Conservation (phyloP, 208 protist genomes). For the Wallacemonas rigidus region DNA sequence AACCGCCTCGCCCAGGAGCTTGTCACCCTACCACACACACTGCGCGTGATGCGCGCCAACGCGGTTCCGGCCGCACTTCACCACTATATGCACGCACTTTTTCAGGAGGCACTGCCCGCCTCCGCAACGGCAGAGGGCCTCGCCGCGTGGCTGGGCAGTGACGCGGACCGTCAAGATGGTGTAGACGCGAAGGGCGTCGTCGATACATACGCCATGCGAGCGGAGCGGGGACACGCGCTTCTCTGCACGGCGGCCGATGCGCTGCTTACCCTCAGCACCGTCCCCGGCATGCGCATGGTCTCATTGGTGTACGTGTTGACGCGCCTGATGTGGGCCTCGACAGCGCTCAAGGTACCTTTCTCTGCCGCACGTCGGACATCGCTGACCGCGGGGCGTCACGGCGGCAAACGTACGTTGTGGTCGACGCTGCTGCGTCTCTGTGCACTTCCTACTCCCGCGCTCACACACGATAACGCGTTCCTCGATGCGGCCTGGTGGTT, state of each 20-base stretch:
- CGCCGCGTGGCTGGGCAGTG: not conserved
- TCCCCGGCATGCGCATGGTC: slow-evolving; percentile 35
- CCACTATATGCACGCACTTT: slow-evolving; percentile 32
- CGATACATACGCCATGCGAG: not conserved
- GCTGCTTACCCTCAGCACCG: slow-evolving; percentile 25
- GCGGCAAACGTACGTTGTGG: slow-evolving; percentile 13
- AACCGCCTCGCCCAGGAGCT: slow-evolving; percentile 26
- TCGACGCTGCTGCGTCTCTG: slow-evolving; percentile 30
- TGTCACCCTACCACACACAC: slow-evolving; percentile 18
- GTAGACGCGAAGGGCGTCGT: too few relatives aligned
- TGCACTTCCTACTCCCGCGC: slow-evolving; percentile 23
- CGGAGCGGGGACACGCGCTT: slow-evolving; percentile 16
- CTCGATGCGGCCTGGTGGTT: slow-evolving; percentile 21
- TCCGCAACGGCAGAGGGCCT: not conserved
- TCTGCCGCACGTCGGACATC: not conserved
- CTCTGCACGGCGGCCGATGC: slow-evolving; percentile 18
- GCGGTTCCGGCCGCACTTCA: slow-evolving; percentile 16
- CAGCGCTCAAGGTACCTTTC: not conserved
- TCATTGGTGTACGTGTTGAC: slow-evolving; percentile 30
- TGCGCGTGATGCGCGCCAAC: slow-evolving; percentile 22
- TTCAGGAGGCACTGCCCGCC: slow-evolving; percentile 19
- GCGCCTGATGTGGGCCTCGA: slow-evolving; percentile 22
- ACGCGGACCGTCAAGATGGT: too few relatives aligned
- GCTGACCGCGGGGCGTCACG: too few relatives aligned
- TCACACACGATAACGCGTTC: slow-evolving; percentile 27